A percentile compares a stretch with the other conserved stretches of the same genome.
Evolutionary conservation across 1,139 yeast species (phyloP).

Genomic region (Debaryomyces subglobosus): DNA sequence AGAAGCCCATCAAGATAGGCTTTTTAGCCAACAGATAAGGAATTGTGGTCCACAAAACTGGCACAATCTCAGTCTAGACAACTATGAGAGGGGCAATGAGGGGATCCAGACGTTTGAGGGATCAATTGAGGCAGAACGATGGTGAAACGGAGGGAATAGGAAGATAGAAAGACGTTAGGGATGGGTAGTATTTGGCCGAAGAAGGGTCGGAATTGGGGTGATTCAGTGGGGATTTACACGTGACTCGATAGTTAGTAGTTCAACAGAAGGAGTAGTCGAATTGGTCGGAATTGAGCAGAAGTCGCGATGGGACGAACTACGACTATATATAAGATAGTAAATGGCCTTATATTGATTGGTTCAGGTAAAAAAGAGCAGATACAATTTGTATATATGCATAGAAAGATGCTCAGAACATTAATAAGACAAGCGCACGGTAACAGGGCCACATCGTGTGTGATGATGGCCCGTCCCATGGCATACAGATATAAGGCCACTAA

Average conservation of each 20-base stretch:
- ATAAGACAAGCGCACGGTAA: neutral
- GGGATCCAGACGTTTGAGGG: neutral
- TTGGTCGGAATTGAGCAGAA: neutral
- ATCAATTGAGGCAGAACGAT: neutral
- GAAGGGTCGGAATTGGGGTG: neutral
- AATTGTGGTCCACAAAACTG: neutral
- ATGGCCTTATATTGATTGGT: neutral
- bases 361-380: neutral
- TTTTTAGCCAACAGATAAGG: neutral
- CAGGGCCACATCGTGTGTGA: neutral
- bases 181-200: neutral
- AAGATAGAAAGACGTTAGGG: neutral
- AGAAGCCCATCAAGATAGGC: neutral
- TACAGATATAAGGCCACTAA: slow-evolving; percentile 17
- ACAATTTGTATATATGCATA: neutral
- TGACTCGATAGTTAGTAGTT: neutral
- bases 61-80: neutral
- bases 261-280: neutral
- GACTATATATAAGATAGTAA: neutral
- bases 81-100: neutral
- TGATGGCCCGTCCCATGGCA: neutral
- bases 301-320: neutral
- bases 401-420: neutral
- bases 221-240: neutral
- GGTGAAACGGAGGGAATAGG: no score